Evolutionary conservation across 768 basidiomycete species (phyloP), one percentile per base, ranked within the genome.

Genomic region (Leccinum broughii): DNA sequence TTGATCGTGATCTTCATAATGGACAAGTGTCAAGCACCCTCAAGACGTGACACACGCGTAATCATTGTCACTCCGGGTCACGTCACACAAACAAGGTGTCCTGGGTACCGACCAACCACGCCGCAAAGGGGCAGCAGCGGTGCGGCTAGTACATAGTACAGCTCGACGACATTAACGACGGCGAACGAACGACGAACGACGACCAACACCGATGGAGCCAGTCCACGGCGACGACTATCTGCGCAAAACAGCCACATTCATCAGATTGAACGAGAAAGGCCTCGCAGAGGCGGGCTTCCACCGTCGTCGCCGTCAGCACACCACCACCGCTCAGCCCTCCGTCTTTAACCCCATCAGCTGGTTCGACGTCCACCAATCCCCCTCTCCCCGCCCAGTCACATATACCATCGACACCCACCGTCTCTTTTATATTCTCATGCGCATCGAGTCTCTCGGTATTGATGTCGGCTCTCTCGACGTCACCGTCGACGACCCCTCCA

Each of bases 1-100:
- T 98, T 98, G 70, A 98, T 80, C 28, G 93, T 96, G 76, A 98
- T 84, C 84, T 93, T 93, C 89, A 94, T 92, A 73, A 73, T 82
- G 77, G 68, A 55, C 56, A 37, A 61, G 65, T 61, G 60, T 54
- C 64, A 64, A 68, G 48, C 32, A 30, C 53, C 54, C 28, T 15
- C 46, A 13, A n/a, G 28, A 56, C 62, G 71, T 72, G 70, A 64
- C 58, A 62, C 54, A 62, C 56, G 62, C 59, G 62, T 67, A 62
- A 64, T 64, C 66, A 30, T 32, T 0, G 64, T 70, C 68, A 73
- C 67, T 9, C 8, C 6, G 0, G 34, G 41, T 70, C 62, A 66
- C 64, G 51, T 66, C 59, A 64, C 66, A 15, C 48, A 26, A 24
- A 53, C 34, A 22, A 48, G 56, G 66, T 70, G 49, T 66, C 63